These are phyloP conservation scores for Ascocoryne sarcoides DNA, from an alignment of 2,329 filamentous ascomycete genomes.

Conservation along the genomic window DNA sequence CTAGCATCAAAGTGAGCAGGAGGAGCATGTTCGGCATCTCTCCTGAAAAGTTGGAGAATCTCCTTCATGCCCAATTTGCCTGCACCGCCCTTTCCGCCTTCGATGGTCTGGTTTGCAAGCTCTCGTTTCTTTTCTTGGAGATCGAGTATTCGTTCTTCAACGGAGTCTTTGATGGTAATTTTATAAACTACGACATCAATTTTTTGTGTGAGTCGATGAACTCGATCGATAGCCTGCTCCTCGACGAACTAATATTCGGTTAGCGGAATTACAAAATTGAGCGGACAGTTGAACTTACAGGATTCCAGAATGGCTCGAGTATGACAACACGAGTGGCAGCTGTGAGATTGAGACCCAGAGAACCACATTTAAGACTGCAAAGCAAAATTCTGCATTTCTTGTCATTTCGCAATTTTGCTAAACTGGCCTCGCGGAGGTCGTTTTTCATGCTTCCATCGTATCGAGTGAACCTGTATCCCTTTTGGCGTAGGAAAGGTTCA, in stretches of 20 bases:
- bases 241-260: conserved; percentile 67
- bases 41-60: conserved; percentile 73
- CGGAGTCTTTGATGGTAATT: conserved; percentile 74
- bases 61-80: conserved; percentile 88
- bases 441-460: conserved; percentile 97
- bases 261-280: conserved; percentile 6
- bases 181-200: conserved; percentile 93
- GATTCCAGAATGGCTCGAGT: conserved; percentile 98
- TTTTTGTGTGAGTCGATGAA: conserved; percentile 96
- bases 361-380: conserved; percentile 90
- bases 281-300: conserved; percentile 29
- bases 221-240: conserved; percentile 96
- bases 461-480: conserved; percentile 70
- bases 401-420: conserved; percentile 68
- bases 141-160: conserved; percentile 91
- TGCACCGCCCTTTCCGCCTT: conserved; percentile 63
- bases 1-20: conserved; percentile 6
- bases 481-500: conserved; percentile 75
- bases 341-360: conserved; percentile 86
- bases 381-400: conserved; percentile 71
- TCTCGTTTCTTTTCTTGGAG: conserved; percentile 90
- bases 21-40: conserved; percentile 26
- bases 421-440: conserved; percentile 79
- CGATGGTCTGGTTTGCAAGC: conserved; percentile 85
- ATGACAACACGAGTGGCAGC: conserved; percentile 90